Base-by-base conservation (phyloP, 495 filamentous ascomycete species). In the Cercophora sp. region DNA sequence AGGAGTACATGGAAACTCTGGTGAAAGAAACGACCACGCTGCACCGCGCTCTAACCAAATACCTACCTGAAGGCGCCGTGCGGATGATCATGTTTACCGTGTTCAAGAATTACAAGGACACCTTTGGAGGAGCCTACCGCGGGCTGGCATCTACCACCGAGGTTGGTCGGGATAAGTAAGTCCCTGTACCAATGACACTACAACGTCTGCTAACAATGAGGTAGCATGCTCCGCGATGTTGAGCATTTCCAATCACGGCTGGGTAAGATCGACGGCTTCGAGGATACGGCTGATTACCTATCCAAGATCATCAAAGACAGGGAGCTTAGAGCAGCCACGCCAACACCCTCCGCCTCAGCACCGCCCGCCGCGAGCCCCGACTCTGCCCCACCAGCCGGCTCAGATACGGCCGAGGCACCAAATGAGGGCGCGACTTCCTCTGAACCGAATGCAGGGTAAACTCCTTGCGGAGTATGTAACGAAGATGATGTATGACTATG, bases 1-100 rank as follows among this genome's bases (percentile, higher is more conserved):
- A 83, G 57, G 66, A 84, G 16, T 96, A 94, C 66, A 94, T 99
- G 86, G 93, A 96, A 63, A 92, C 85, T 1, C 64, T 99, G 16
- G 83, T 85, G 1, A 94, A 89, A 62, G 93, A 97, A 60, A 97
- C 93, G 0, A 79, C 80, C 2, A 95, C 88, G 5, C 65, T 99
- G 39, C 88, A 97, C 61, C 85, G 89, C 10, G 92, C 96, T 10
- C 73, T 99, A 40, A 86, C 79, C 58, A 93, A 88, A 63, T 86
- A 95, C 68, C 72, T 98, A 6, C 84, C 86, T 1, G 88, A 91
- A 45, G 79, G 83, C 58, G 86, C 85, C 0, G 83, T 97, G 0
- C 67, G 72, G 35, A 81, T 89, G 73, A 96, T 98, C 64, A 96
- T 97, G 89, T 73, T 78, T 5, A 87, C 90, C 6, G 90, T 98